Base-by-base conservation (phyloP, 306 rosid species). In the Trichosanthes truncata region DNA sequence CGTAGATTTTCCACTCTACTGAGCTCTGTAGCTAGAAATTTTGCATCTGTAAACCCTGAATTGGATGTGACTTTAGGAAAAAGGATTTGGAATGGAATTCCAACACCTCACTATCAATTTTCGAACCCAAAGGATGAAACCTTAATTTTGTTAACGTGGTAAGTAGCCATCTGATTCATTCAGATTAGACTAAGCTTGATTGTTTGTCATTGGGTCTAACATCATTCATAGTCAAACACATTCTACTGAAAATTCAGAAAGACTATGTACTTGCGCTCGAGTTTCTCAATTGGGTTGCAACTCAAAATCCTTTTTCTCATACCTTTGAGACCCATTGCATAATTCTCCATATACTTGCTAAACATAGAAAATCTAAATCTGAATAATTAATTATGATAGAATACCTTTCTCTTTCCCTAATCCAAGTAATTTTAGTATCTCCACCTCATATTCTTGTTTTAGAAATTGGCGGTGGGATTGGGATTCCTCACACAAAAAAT, bases 271-370 rank as follows among this genome's bases (percentile, higher is more conserved):
- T 89, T 7, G 91, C 97, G 10, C 90, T 87, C 15, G 87, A 90
- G 76, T 93, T 94, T 74, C 91, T 87, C 87, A 87, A 86, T 3
- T 94, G 96, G 96, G 92, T 86, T 20, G 77, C 84, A 43, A 60
- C 75, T 71, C 88, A 85, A 55, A 87, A 86, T 76, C 91, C 93
- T 18, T 66, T 26, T 79, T 81, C 89, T 20, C 91, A 72, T 62
- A 86, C 94, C 61, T 93, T 91, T 9, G 85, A 88, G 57, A 82
- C 89, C 51, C 87, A 80, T 79, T 84, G 93, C 38, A 84, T 89
- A 3, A 80, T 94, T 10, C 90, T 92, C 79, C 97, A 94, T 59
- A 84, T 82, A 40, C 96, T 94, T 79, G 73, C 96, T n/a, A 94
- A 89, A 81, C 80, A 81, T 76, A 68, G 77, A 23, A 92, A 87